These are phyloP conservation scores for Fremontodendron californicum DNA, from an alignment of 345 rosid genomes.

Conservation along the genomic window DNA sequence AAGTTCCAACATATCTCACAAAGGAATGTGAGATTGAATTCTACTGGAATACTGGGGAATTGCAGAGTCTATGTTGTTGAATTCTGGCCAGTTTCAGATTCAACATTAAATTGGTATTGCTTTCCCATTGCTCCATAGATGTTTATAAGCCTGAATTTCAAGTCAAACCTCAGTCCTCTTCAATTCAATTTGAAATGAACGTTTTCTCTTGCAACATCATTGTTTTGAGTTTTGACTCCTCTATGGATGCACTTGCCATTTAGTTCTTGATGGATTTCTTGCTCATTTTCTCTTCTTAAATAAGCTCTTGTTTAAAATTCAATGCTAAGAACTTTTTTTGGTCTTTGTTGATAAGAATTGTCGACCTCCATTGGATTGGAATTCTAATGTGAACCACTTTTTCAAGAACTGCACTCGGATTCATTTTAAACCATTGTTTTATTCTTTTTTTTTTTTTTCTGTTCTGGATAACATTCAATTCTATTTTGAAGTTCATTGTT, in stretches of 20 bases:
- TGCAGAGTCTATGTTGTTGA: conserved; percentile 4
- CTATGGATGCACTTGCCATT: background rate
- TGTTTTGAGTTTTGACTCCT: conserved; percentile 12
- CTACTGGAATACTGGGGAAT: conserved; percentile 23
- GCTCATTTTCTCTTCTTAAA: conserved; percentile 4
- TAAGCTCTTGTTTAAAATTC: background rate
- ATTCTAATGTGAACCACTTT: background rate
- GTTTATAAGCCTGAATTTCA: conserved; percentile 12
- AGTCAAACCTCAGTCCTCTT: conserved; percentile 23
- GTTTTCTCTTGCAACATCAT: background rate
- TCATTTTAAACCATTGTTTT: background rate
- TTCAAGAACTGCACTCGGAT: background rate
- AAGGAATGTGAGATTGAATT: conserved; percentile 16
- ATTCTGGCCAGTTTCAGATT: background rate
- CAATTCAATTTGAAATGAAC: conserved; percentile 11
- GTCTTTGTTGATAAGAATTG: background rate
- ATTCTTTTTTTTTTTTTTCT: background rate
- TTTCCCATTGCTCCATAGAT: conserved; percentile 9
- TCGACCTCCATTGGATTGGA: background rate
- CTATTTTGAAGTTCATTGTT: background rate
- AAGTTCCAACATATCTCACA: conserved; percentile 17
- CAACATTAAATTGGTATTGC: conserved; percentile 18
- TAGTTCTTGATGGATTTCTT: background rate
- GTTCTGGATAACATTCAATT: background rate
- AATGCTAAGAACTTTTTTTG: background rate